These are phyloP conservation scores for Glaciozyma antarctica DNA, from an alignment of 768 basidiomycete genomes.

Conservation along the genomic window DNA sequence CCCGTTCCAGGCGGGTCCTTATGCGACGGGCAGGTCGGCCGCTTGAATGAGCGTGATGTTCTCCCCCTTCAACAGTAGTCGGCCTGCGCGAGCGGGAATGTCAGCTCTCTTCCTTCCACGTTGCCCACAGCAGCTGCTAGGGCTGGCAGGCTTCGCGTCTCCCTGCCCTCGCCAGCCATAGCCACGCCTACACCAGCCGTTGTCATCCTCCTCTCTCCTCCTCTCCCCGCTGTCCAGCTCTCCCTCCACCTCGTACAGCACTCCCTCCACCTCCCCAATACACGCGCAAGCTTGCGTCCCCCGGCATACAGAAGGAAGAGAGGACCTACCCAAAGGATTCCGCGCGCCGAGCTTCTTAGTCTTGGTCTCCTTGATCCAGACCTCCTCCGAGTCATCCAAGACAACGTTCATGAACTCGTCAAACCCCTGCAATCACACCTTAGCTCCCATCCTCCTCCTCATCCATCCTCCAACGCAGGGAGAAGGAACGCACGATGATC, in stretches of 20 bases:
- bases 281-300: no score
- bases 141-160: no score
- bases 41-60: conserved; percentile 95
- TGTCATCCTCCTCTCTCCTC: not conserved
- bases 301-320: not conserved
- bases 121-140: no score
- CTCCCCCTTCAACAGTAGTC: conserved; percentile 92
- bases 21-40: conserved; percentile 3
- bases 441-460: not conserved
- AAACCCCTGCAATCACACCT: conserved; percentile 62
- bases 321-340: conserved; percentile 64
- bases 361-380: conserved; percentile 52
- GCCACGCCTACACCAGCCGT: not conserved
- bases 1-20: no score
- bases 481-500: conserved; percentile 67
- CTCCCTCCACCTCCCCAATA: no score
- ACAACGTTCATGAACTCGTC: conserved; percentile 99
- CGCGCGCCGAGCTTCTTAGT: conserved; percentile 73
- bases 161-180: not conserved
- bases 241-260: no score
- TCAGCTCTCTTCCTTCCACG: no score
- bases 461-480: conserved; percentile 7
- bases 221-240: not conserved
- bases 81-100: conserved; percentile 52
- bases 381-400: conserved; percentile 83